These are phyloP conservation scores for Phytophthora citrophthora DNA, from an alignment of 352 stramenopile genomes.

Conservation along the genomic window DNA sequence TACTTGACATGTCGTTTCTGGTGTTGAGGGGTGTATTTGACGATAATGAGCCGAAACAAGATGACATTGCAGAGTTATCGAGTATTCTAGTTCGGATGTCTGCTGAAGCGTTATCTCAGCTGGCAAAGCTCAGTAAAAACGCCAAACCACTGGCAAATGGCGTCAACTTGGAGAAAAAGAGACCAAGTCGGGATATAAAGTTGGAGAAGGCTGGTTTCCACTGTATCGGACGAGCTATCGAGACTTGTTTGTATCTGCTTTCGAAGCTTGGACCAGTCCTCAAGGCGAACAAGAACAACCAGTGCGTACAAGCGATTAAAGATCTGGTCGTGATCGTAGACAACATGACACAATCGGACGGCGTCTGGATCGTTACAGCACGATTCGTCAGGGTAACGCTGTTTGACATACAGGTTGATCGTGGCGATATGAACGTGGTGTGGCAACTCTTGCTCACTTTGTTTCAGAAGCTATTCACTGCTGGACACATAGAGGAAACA, in stretches of 20 bases:
- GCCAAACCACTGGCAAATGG: not conserved
- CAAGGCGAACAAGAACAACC: conserved; percentile 64
- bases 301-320: conserved; percentile 59
- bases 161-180: not conserved
- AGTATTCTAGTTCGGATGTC: conserved; percentile 63
- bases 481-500: conserved; percentile 13
- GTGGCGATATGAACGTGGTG: conserved; percentile 46
- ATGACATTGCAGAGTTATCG: conserved; percentile 40
- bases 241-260: conserved; percentile 52
- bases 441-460: conserved; percentile 44
- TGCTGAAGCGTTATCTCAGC: conserved; percentile 57
- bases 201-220: conserved; percentile 19
- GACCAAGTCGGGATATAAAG: conserved; percentile 7
- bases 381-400: conserved; percentile 47
- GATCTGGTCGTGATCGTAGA: conserved; percentile 47
- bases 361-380: conserved; percentile 28
- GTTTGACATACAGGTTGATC: conserved; percentile 56
- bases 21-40: conserved; percentile 62
- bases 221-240: conserved; percentile 21
- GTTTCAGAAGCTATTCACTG: conserved; percentile 49
- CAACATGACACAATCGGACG: conserved; percentile 2
- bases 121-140: conserved; percentile 31
- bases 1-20: conserved; percentile 67
- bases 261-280: conserved; percentile 41
- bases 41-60: conserved; percentile 46